Evolutionary conservation across 345 rosid species (phyloP), one percentile per base, ranked within the genome.

Genomic region (Sisymbrium altissimum): DNA sequence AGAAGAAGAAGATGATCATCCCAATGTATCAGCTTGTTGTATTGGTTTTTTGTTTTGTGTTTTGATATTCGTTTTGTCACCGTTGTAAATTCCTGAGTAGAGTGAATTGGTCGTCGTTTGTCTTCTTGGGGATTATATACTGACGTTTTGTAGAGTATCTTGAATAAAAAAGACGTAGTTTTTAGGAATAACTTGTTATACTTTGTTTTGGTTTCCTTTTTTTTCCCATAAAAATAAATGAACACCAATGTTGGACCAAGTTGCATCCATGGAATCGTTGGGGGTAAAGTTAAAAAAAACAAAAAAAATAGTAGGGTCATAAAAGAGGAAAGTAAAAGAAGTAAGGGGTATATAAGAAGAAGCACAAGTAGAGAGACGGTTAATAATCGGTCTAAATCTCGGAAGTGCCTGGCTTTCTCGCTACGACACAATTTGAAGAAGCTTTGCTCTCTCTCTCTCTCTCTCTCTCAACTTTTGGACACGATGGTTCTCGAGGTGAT

Each of bases 401-500:
- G 11, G 41, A 52, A 23, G 25, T 41, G 1, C 65, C 75, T 76
- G 70, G 63, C 80, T 69, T 76, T 35, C 65, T 76, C 75, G 55
- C 71, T 52, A 41, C 78, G 70, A 77, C 64, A 58, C 72, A 32
- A 13, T 25, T 45, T 19, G 32, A 50, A 61, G 32, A 50, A 50
- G 66, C 12, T 45, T 11, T n/a, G n/a, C 54, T 65, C 62, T 66
- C 81, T 72, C 12, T 50, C 6, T 53, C 59, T 11, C 54, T 65
- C 62, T 66, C 81, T 72, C 12, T 50, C 6, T 53, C 59, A 4
- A 13, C 43, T 9, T n/a, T n/a, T n/a, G n/a, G 54, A 49, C 49
- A 73, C 79, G 9, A 89, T 89, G 91, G 91, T 89, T 79, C 94
- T 89, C 68, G 94, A 86, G 94, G 94, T 86, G 45, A 70, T 72